Evolutionary conservation across 1,284 basidiomycete genomes (phyloP), one percentile per base, ranked within the genome.

Genomic region (Sanguinoderma infundibulare): DNA sequence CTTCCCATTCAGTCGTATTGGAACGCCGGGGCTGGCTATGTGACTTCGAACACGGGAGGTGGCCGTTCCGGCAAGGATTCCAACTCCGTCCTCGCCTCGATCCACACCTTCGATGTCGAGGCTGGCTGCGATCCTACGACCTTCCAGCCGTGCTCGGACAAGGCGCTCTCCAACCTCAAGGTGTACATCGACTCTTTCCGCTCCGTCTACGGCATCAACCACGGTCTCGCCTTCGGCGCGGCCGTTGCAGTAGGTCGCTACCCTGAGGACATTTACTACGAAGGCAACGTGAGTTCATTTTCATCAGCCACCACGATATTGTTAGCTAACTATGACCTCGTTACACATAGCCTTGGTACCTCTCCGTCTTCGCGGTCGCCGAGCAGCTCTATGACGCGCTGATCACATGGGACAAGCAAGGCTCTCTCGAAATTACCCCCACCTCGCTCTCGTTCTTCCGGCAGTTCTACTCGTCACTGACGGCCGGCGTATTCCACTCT

Each of bases 71-170:
- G 80, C 46, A 74, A 74, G 55, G 81, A 82, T 62, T 67, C 78
- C 9, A 81, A 81, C 71, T 79, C 78, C 44, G 74, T 82, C 30
- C 73, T 83, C 46, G 71, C 80, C 5, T 79, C 78, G 36, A 79
- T 81, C 61, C 79, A 81, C 64, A 81, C 77, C 4, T 84, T 81
- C 69, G 83, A 85, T 60, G 66, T 76, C 38, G 68, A 74, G 22
- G 82, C 85, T 1, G 83, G 79, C 20, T 86, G 84, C 65, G 83
- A 85, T 57, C 67, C 77, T 0, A 68, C 67, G 7, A 85, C 84
- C 1, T 86, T 84, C 77, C 85, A 87, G 69, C 86, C 86, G 1
- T 87, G 85, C 67, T 87, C 85, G 0, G 83, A 86, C 72, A 78
- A 77, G 63, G 85, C 85, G 0, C 77, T 87, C 40, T 78, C 84